Evolutionary conservation across 257 asterid species (phyloP).

Genomic region (Cynanchum wilfordii): DNA sequence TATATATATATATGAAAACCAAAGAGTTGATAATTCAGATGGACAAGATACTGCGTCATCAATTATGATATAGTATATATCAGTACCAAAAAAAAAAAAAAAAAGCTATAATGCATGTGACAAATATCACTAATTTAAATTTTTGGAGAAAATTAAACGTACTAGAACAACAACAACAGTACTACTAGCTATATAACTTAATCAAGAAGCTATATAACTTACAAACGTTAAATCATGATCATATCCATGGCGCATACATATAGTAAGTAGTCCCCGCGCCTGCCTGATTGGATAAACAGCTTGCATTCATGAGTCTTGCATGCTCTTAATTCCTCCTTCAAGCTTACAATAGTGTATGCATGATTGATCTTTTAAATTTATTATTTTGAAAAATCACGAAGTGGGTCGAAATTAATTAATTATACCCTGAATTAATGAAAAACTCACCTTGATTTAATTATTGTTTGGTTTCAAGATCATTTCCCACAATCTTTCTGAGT

Average conservation of each 20-base stretch:
- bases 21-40: too few species aligned
- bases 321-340: not conserved
- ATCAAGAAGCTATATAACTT: not conserved
- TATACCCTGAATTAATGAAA: constrained; percentile 20
- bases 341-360: not conserved
- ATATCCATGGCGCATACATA: not conserved
- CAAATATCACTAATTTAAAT: not conserved
- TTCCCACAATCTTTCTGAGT: constrained; percentile 27
- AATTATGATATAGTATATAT: not conserved
- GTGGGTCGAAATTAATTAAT: not conserved
- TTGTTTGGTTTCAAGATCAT: constrained; percentile 16
- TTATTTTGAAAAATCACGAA: not conserved
- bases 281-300: not conserved
- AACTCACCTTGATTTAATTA: constrained; percentile 19
- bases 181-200: too few species aligned
- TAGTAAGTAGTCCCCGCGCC: too few species aligned
- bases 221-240: not conserved
- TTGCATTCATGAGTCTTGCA: not conserved
- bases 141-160: not conserved
- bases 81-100: not conserved
- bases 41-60: not conserved
- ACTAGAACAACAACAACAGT: not conserved
- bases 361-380: too few species aligned
- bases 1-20: not conserved
- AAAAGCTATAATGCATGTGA: not conserved